phyloP scores from a whole-genome alignment of 129 eudicot species.

The Apium graveolens region DNA sequence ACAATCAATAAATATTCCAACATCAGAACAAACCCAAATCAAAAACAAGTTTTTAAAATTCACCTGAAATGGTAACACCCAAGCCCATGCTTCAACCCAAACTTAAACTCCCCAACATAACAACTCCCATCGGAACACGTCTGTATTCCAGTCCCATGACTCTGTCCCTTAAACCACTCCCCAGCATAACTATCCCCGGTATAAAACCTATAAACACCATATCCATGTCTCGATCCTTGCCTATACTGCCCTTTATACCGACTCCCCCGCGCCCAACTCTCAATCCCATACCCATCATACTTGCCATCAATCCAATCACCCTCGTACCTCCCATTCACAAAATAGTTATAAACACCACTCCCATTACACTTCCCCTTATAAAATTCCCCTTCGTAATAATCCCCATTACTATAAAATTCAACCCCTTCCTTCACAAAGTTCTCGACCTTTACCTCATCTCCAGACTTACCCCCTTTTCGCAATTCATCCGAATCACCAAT shows the following conservation, averaged over 20 bases:
- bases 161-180: conserved; percentile 79
- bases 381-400: conserved; percentile 81
- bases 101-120: conserved; percentile 62
- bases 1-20: not conserved
- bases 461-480: not conserved
- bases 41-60: no score
- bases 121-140: conserved; percentile 79
- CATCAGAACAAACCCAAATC: not conserved
- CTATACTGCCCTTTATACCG: conserved; percentile 68
- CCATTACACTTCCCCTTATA: conserved; percentile 78
- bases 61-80: conserved; percentile 92
- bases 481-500: conserved; percentile 23
- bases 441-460: not conserved
- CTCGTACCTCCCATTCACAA: conserved; percentile 77
- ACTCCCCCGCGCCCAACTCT: conserved; percentile 84
- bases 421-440: conserved; percentile 21
- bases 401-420: conserved; percentile 78
- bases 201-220: conserved; percentile 68
- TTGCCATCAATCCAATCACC: conserved; percentile 90
- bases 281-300: conserved; percentile 83
- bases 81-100: conserved; percentile 79
- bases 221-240: conserved; percentile 71
- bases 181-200: conserved; percentile 77
- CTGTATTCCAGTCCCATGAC: conserved; percentile 73
- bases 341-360: conserved; percentile 76